A percentile compares a stretch with the other conserved stretches of the same genome.
Conservation (phyloP, 352 stramenopile genomes). For the Pythium brassicae region DNA sequence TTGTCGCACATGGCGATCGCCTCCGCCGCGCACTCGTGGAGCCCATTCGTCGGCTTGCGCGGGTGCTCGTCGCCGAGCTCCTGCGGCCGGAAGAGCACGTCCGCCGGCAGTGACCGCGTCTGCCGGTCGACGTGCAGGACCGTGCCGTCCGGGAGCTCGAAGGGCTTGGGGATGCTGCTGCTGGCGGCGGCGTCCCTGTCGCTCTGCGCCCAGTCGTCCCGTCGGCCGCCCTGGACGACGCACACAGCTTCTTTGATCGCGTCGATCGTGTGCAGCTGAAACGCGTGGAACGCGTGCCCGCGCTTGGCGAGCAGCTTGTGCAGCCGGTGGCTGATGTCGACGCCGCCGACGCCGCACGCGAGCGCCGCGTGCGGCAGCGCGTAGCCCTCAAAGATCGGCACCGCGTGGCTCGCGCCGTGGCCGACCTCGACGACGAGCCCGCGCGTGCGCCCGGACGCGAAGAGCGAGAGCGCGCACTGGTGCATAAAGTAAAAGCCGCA, state of each 20-base stretch:
- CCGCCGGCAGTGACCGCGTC: constrained; percentile 60
- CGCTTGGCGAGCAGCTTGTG: constrained; percentile 65
- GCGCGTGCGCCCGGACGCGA: constrained; percentile 80
- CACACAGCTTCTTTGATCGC: constrained; percentile 83
- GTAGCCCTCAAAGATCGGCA: constrained; percentile 86
- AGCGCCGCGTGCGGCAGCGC: constrained; percentile 71
- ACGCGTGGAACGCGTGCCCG: constrained; percentile 63
- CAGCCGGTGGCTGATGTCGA: constrained; percentile 74
- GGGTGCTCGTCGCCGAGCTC: constrained; percentile 94
- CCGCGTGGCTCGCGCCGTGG: constrained; percentile 78
- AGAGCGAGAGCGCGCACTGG: constrained; percentile 79
- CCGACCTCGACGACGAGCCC: constrained; percentile 86
- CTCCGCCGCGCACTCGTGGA: constrained; percentile 82
- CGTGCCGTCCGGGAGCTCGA: constrained; percentile 84
- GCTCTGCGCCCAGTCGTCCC: constrained; percentile 6
- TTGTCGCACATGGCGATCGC: constrained; percentile 87
- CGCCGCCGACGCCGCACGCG: constrained; percentile 58
- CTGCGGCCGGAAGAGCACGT: constrained; percentile 82
- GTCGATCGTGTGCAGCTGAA: constrained; percentile 70
- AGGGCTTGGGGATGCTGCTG: constrained; percentile 48
- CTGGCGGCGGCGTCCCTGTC: constrained; percentile 3
- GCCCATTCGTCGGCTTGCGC: constrained; percentile 41
- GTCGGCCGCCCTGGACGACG: constrained; percentile 13
- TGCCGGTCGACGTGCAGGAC: constrained; percentile 77
- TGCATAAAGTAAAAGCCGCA: constrained; percentile 86